Base-by-base conservation (phyloP, 1,139 yeast species). In the Yamadazyma dendronema region DNA sequence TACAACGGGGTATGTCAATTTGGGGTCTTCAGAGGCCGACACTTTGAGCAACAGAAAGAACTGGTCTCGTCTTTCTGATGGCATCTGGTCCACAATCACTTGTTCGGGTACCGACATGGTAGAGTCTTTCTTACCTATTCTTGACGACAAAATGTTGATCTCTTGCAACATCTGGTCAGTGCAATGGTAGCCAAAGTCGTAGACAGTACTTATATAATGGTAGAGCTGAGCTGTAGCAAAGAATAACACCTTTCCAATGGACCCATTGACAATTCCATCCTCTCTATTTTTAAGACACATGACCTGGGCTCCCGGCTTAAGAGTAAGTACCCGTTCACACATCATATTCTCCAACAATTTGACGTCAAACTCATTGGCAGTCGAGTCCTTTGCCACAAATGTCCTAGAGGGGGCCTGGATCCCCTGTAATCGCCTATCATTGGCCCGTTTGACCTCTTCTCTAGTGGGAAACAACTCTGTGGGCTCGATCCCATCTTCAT, bases 381-480 rank as follows among this genome's bases (percentile, higher is more conserved):
- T 48, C 31, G 47, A 54, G 52, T 87, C 96, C 2, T 45, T 46
- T 0, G 89, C 80, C 2, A 53, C 53, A 50, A 63, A 85, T 1
- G 79, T 79, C 1, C 67, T 62, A 5, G 82, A 53, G 1, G 56
- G 54, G 4, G 48, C 38, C 2, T 24, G 17, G 6, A 71, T 48
- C 31, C 50, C 54, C 8, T 46, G 43, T 40, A 89, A 62, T 41
- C 89, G 69, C 25, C 65, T 47, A 22, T 65, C 56, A 52, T 89
- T 89, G 1, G 95, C 88, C 16, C 58, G 44, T 33, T 81, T 84
- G 2, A 89, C 97, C 52, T 87, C 94, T 25, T 68, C 61, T 48
- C 94, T 71, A 0, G 87, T 79, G 0, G 96, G 85, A 53, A 74
- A 88, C 30, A 87, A 62, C 54, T 84, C 94, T 0, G 95, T 85